Percentiles rank a stretch among this genome's conserved stretches.
phyloP scores from a whole-genome alignment of 192 early-diverging fungal species.

The Coemansia sp. region DNA sequence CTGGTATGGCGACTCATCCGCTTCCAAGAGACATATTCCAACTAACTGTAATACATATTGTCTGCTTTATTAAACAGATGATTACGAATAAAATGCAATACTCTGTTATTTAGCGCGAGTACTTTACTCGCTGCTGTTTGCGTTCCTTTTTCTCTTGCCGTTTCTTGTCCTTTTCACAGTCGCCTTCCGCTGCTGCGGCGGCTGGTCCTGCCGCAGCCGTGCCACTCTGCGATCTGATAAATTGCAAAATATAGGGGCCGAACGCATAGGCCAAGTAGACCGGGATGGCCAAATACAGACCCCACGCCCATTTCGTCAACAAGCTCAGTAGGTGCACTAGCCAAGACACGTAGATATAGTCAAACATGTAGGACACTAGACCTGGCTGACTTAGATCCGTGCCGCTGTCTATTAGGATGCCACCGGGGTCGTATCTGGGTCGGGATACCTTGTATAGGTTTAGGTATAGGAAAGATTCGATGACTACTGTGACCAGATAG shows the following conservation, averaged over 20 bases:
- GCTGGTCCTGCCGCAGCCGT: neutral
- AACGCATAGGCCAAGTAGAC: constrained; percentile 30
- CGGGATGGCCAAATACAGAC: constrained; percentile 48
- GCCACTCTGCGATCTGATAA: constrained; percentile 12
- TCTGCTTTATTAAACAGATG: neutral
- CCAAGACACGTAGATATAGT: constrained; percentile 85
- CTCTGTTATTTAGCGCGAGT: constrained; percentile 5
- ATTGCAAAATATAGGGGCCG: constrained; percentile 37
- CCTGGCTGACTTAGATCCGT: constrained; percentile 57
- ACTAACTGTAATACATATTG: neutral
- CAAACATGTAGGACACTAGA: constrained; percentile 73
- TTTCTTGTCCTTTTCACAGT: constrained; percentile 36
- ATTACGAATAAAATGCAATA: neutral
- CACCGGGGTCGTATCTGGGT: constrained; percentile 48
- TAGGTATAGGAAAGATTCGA: constrained; percentile 19
- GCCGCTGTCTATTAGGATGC: constrained; percentile 53
- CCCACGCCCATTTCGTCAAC: constrained; percentile 45
- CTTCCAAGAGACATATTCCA: constrained; percentile 53
- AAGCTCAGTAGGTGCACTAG: constrained; percentile 62
- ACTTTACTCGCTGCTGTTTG: constrained; percentile 50
- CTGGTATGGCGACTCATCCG: constrained; percentile 52
- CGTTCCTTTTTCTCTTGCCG: constrained; percentile 54
- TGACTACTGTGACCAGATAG: constrained; percentile 26
- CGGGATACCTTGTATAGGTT: constrained; percentile 28
- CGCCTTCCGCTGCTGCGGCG: constrained; percentile 7